Evolutionary conservation across 2,329 filamentous ascomycete species (phyloP), one percentile per base, ranked within the genome.

Genomic region (Sarocladium strictum): DNA sequence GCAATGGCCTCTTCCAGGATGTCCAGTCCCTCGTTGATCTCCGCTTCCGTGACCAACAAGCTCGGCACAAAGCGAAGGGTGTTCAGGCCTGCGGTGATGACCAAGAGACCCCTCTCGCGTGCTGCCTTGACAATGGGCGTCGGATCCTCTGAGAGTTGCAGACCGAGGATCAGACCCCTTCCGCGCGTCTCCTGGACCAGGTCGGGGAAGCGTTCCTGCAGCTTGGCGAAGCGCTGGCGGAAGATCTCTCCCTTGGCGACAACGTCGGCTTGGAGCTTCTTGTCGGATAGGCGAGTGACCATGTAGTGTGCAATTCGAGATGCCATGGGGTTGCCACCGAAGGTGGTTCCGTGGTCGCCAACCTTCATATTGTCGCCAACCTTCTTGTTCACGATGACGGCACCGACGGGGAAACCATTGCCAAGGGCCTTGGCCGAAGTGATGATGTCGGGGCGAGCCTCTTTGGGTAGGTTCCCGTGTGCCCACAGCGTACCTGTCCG

Each of bases 391-490:
- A 76, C 71, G 23, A 76, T 61, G 21, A 73, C 72, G 6, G 94
- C 94, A 52, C 90, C 94, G 61, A 99, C 92, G 49, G 94, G 94
- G 70, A 97, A 93, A 4, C 94, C 94, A 65, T 99, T 99, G 15
- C 94, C 94, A 2, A 99, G 84, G 1, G 94, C 94, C 76, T 99
- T 99, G 55, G 94, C 94, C 0, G 89, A 93, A 14, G 93, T 97
- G 59, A 99, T 73, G 60, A 99, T 86, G 64, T 99, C 94, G 6
- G 94, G 94, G 67, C 99, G 94, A 1, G 91, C 90, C 60, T 89
- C 85, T 62, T 79, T 75, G 33, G 89, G 87, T 23, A 94, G 79
- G 56, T 78, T 76, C 11, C 78, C 79, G 66, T 99, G 93, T 0
- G 94, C 94, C 94, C 94, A 99, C 63, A 99, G 79, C 12, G 78